phyloP scores from a whole-genome alignment of 164 flowering plant genomes.

The Dillenia suffruticosa region DNA sequence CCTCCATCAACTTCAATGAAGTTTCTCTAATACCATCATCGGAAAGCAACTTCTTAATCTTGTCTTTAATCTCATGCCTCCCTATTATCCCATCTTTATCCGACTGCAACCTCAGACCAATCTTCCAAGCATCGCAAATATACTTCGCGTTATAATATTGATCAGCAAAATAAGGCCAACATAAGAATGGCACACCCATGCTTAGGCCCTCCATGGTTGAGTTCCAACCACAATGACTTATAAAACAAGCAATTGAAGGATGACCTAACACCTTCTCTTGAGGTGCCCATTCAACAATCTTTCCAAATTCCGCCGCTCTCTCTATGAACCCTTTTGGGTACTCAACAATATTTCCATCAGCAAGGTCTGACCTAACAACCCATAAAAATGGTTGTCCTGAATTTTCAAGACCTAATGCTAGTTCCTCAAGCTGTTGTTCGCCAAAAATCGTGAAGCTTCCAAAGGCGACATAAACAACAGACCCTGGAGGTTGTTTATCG shows the following conservation, averaged over 20 bases:
- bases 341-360: not conserved
- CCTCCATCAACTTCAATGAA: conserved; percentile 10
- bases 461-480: conserved; percentile 9
- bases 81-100: conserved; percentile 12
- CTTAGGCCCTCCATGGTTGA: not conserved
- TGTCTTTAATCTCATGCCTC: conserved; percentile 11
- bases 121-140: too few relatives aligned
- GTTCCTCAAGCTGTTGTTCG: not conserved
- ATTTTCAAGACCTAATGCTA: not conserved
- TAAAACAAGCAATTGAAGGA: conserved; percentile 6
- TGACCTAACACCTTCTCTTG: not conserved
- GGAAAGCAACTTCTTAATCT: conserved; percentile 8
- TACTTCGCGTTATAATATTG: not conserved
- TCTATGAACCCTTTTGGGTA: not conserved
- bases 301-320: conserved; percentile 6
- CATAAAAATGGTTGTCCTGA: conserved; percentile 4
- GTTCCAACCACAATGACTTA: conserved; percentile 1
- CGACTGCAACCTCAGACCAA: conserved; percentile 4
- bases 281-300: conserved; percentile 7
- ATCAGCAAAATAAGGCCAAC: conserved; percentile 4
- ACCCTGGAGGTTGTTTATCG: conserved; percentile 3
- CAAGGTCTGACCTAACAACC: conserved; percentile 2
- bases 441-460: not conserved
- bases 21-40: conserved; percentile 14
- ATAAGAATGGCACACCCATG: conserved; percentile 6